phyloP scores from a whole-genome alignment of 2,329 filamentous ascomycete species.

The Pseudonectria foliicola region DNA sequence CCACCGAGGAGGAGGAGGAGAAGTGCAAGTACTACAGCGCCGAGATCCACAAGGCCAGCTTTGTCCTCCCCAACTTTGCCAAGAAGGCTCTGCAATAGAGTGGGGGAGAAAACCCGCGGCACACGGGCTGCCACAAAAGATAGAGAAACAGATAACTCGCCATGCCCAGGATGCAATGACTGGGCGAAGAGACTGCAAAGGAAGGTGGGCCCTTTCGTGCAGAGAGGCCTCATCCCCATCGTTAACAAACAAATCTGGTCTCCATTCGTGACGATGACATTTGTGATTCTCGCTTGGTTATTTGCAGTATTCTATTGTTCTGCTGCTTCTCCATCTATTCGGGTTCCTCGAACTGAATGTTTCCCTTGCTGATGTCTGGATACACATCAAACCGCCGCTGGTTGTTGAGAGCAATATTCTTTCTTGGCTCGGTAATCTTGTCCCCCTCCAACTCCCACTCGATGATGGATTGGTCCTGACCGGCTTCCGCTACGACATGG shows the following conservation, averaged over 20 bases:
- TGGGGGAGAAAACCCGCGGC: not conserved
- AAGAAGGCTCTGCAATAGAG: conserved; percentile 61
- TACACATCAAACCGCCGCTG: conserved; percentile 96
- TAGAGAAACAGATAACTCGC: too few species aligned
- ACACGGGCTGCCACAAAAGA: not conserved
- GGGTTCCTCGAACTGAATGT: conserved; percentile 31
- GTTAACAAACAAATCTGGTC: too few species aligned
- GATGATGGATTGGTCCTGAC: conserved; percentile 69
- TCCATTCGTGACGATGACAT: too few species aligned
- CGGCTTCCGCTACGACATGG: conserved; percentile 69
- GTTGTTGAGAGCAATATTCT: conserved; percentile 72
- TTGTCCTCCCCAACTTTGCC: conserved; percentile 89
- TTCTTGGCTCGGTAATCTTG: conserved; percentile 67
- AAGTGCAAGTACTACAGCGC: conserved; percentile 96
- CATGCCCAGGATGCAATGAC: too few species aligned
- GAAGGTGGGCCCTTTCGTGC: too few species aligned
- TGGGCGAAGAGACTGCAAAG: too few species aligned
- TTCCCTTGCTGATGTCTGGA: conserved; percentile 70
- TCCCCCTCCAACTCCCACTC: conserved; percentile 62
- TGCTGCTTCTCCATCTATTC: not conserved
- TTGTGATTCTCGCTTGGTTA: too few species aligned
- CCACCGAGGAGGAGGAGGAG: conserved; percentile 81
- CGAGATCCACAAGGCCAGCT: conserved; percentile 91
- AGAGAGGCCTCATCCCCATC: too few species aligned
- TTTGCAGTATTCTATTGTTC: too few species aligned